Evolutionary conservation across 2,329 filamentous ascomycete species (phyloP), one percentile per base, ranked within the genome.

Genomic region (Fusarium falciforme): DNA sequence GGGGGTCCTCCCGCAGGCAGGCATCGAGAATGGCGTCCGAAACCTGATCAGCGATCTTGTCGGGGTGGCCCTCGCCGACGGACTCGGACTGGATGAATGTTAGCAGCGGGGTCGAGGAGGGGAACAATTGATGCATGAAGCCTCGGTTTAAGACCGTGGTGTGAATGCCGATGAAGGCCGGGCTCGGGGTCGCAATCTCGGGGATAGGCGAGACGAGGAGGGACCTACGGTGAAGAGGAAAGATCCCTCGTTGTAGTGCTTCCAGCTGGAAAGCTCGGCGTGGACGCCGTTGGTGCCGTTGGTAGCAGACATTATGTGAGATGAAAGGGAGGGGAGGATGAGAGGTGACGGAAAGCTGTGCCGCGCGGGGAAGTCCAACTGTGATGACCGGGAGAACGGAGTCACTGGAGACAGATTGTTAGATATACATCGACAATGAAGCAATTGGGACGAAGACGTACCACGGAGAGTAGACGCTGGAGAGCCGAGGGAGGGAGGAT

Each of bases 21-120:
- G 96, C 96, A 90, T 99, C 96, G 88, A 99, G 95, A 82, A 99
- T 91, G 80, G 96, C 96, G 88, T 99, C 96, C 74, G 96, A 98
- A 82, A 98, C 94, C 89, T 99, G 96, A 85, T 99, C 96, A 85
- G 93, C 94, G 84, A 98, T 98, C 93, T 98, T 98, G 87, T 97
- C 95, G 81, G 95, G 94, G 88, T 97, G 95, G 78, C 94, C 93
- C 87, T 96, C 94, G 83, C 93, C 94, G 82, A 96, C 94, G 67
- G 93, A 95, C 87, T 96, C 94, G 85, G 93, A 96, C 90, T 92
- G 73, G 10, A 61, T 44, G n/a, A 52, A 52, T 63, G 76, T 81
- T 73, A 82, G 79, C 64, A 64, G 68, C 60, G 64, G 72, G 40
- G 36, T 47, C 63, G 61, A 65, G 52, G 38, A 62, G 40, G 33